Base-by-base conservation (phyloP, 1,139 yeast species). In the Hemisphaericaspora xylanilytica region DNA sequence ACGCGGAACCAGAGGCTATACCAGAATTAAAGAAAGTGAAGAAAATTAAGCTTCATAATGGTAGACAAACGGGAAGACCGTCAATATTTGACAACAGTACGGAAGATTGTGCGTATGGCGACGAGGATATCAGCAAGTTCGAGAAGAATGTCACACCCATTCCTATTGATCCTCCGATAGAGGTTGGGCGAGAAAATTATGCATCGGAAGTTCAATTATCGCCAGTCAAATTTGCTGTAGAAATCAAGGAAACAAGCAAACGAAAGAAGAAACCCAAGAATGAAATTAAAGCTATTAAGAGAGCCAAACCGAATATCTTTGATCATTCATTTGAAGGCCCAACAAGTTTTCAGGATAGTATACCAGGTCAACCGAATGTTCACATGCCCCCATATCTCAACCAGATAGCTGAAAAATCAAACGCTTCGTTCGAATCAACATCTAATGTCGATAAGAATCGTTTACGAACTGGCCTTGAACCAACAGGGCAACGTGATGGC, bases 291-390 rank as follows among this genome's bases (percentile, higher is more conserved):
- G 12, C 34, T 21, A 40, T 37, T 29, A 42, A 36, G 14, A 29
- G 32, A 13, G 26, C 35, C 2, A 42, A 36, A 28, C 47, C 44
- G 5, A 48, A 39, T 28, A 47, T 48, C 10, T 42, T 48, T 32
- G 51, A 48, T 33, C 39, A 38, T 38, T 48, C 51, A 3, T 40
- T 40, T 32, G 51, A 48, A 27, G 32, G 32, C 13, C 36, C 32
- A 18, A 32, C 9, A 24, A 14, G 25, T 6, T 25, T 32, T 32
- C 28, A 11, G 6, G 32, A 15, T 5, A 16, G 17, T 11, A 11
- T 15, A 7, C 7, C 7, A 4, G 32, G 24, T 5, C 5, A 29
- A n/a, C 16, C 4, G 28, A 13, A 5, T 12, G 28, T 26, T n/a
- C n/a, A 25, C 5, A 25, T 5, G n/a, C 27, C 6, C n/a, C 11